A percentile compares a stretch with the other conserved stretches of the same genome.
Evolutionary conservation across 805 yeast genomes (phyloP).

Genomic region (Candida ficus): DNA sequence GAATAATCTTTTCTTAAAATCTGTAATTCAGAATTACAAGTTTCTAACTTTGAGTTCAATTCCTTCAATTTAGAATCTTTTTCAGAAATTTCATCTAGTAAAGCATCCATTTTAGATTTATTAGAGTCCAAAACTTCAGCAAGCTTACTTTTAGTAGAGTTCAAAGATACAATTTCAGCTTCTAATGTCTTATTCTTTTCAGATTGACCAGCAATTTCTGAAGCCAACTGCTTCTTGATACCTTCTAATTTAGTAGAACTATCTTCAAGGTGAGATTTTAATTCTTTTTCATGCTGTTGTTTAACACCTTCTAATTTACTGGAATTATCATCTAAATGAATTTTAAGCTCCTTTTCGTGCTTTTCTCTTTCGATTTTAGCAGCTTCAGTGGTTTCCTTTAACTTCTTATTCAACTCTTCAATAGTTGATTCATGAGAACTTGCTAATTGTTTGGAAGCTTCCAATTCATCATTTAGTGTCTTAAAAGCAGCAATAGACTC

Average conservation of each 20-base stretch:
- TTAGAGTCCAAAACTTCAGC: not conserved
- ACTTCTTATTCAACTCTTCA: constrained; percentile 9
- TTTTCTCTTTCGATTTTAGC: constrained; percentile 3
- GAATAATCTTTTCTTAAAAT: not conserved
- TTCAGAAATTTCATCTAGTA: not conserved
- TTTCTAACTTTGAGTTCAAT: not conserved
- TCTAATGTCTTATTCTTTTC: not conserved
- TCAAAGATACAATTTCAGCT: not conserved
- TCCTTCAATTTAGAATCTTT: not conserved
- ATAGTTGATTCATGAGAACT: constrained; percentile 9
- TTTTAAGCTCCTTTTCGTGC: constrained; percentile 10
- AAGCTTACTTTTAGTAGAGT: not conserved
- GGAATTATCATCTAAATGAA: not conserved
- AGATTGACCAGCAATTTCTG: not conserved
- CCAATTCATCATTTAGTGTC: constrained; percentile 11
- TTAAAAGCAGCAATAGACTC: constrained; percentile 3
- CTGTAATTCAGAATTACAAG: not conserved
- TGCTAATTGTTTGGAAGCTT: constrained; percentile 3
- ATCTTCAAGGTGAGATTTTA: not conserved
- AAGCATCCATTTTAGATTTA: not conserved
- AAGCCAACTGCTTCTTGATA: not conserved
- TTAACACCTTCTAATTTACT: not conserved
- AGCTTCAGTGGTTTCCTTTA: constrained; percentile 7
- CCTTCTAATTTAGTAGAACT: not conserved
- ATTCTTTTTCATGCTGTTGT: not conserved